Percentiles rank a stretch among this genome's conserved stretches.
phyloP scores from a whole-genome alignment of 768 basidiomycete genomes.

The Tricholoma bakamatsutake region DNA sequence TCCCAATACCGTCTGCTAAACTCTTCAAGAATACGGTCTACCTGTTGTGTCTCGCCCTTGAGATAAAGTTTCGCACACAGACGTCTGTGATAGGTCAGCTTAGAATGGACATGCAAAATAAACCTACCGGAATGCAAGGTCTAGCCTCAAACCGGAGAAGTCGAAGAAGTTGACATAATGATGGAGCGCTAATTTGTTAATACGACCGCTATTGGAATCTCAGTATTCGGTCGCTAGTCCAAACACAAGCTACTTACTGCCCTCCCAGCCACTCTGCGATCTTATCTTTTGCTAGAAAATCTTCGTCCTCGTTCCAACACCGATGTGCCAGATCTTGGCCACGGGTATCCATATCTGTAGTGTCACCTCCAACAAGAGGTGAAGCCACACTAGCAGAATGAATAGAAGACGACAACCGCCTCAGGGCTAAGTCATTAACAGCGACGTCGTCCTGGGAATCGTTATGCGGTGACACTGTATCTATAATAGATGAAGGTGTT shows the following conservation, averaged over 20 bases:
- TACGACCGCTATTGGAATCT: conserved; percentile 45
- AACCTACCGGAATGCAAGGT: conserved; percentile 80
- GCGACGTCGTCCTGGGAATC: conserved; percentile 53
- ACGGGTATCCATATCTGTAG: conserved; percentile 50
- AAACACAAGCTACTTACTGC: conserved; percentile 51
- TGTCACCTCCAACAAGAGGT: conserved; percentile 44
- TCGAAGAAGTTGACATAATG: conserved; percentile 89
- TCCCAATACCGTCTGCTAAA: conserved; percentile 91
- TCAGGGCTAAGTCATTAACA: conserved; percentile 42
- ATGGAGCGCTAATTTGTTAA: conserved; percentile 71
- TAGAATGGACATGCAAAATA: not conserved
- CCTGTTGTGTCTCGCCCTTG: conserved; percentile 96
- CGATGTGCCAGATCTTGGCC: conserved; percentile 70
- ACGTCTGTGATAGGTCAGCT: conserved; percentile 40
- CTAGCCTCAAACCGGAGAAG: conserved; percentile 75
- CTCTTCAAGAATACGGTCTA: conserved; percentile 91
- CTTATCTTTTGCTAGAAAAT: conserved; percentile 81
- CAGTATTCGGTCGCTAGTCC: conserved; percentile 1
- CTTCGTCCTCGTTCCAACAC: conserved; percentile 85
- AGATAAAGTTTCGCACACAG: conserved; percentile 90
- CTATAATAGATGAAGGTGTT: not conserved
- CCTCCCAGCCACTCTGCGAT: conserved; percentile 97
- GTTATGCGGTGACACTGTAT: conserved; percentile 21
- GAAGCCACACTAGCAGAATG: conserved; percentile 41
- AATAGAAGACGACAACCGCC: conserved; percentile 39